A percentile compares a stretch with the other conserved stretches of the same genome.
Conservation (phyloP, 768 basidiomycete species). For the Boletales sp. region DNA sequence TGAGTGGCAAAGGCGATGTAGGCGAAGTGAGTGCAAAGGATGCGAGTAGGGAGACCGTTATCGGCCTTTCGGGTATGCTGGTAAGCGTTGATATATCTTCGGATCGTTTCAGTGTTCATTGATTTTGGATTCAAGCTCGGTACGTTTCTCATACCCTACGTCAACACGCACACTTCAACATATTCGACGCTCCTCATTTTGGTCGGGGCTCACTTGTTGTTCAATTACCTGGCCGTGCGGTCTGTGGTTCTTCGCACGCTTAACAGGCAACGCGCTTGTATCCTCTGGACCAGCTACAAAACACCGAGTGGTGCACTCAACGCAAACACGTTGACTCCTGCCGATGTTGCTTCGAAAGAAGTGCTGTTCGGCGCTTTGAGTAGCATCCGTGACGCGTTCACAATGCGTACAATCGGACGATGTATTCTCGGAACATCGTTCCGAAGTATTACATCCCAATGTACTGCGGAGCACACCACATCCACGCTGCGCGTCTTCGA, state of each 20-base stretch:
- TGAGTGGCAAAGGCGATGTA: constrained; percentile 52
- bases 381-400: constrained; percentile 35
- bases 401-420: constrained; percentile 36
- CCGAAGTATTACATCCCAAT: constrained; percentile 16
- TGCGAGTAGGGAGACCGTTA: constrained; percentile 66
- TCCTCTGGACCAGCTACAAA: constrained; percentile 43
- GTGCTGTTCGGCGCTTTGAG: constrained; percentile 41
- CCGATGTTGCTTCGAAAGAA: constrained; percentile 40
- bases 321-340: constrained; percentile 30
- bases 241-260: constrained; percentile 54
- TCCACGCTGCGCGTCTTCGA: constrained; percentile 38
- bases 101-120: not conserved
- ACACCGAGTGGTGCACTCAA: constrained; percentile 5
- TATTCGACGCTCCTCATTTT: constrained; percentile 50
- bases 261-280: constrained; percentile 54
- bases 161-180: constrained; percentile 46
- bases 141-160: constrained; percentile 52
- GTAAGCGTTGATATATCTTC: constrained; percentile 34
- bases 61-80: constrained; percentile 64
- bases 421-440: constrained; percentile 52
- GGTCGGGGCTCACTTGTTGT: constrained; percentile 48
- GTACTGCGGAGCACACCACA: constrained; percentile 12
- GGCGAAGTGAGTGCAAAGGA: constrained; percentile 74
- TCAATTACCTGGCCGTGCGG: constrained; percentile 61
- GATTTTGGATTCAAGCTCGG: constrained; percentile 43